Base-by-base conservation (phyloP, 495 filamentous ascomycete genomes). In the Penicillium soppii region DNA sequence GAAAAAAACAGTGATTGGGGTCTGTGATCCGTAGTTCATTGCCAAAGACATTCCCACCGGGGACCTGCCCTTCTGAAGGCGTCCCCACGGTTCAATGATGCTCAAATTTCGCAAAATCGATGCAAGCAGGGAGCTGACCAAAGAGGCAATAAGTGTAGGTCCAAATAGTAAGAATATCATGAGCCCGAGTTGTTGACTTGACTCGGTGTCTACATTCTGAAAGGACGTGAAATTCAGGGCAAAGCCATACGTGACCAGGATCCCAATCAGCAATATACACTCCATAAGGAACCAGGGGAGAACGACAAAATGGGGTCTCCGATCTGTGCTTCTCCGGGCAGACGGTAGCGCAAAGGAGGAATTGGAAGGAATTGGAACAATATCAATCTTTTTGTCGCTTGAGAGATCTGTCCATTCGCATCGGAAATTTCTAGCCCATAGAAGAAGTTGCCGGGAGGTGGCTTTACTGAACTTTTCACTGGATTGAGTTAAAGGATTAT, bases 241-340 rank as follows among this genome's bases (percentile, higher is more conserved):
- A 12, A 32, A 12, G 10, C 29, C 29, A 12, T 32, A 62, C 7
- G 52, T 27, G 8, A 35, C 35, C 0, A 65, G n/a, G 2, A 47
- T 42, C 2, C 42, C 52, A 0, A 47, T 30, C 7, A 67, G 49
- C 4, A 62, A 13, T 0, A 60, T 7, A 29, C 53, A 58, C 46
- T 67, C 64, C 3, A 53, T 25, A 1, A 52, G 15, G 42, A 67
- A 64, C 47, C 49, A 60, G 7, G 53, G 53, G 1, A 50, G 33
- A 6, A 44, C 52, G n/a, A 67, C n/a, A 19, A 67, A 67, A 47
- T 67, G 64, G 16, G 64, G 64, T 7, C 29, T 32, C 10, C 29
- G 29, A 12, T 32, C 29, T 32, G 29, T 12, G 10, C 3, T 7
- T 32, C 29, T 32, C 29, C 29, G 5, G 4, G 29, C 5, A 12